phyloP scores from a whole-genome alignment of 2,329 filamentous ascomycete genomes.

The Teratosphaeria zuluensis region DNA sequence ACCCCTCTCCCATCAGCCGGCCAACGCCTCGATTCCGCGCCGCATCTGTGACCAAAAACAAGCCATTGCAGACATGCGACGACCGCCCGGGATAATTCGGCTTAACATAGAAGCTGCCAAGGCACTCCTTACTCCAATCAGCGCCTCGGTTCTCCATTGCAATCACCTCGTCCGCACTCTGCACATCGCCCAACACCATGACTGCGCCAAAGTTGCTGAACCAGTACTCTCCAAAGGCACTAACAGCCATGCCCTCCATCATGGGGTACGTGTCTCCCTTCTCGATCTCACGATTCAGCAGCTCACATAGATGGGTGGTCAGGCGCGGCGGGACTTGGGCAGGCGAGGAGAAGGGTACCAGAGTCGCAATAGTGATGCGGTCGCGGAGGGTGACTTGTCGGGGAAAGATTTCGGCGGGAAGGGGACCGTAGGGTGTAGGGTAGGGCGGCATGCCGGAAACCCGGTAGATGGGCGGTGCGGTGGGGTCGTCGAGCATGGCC shows the following conservation, averaged over 20 bases:
- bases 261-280: constrained; percentile 89
- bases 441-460: constrained; percentile 57
- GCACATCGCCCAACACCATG: constrained; percentile 73
- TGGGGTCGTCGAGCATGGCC: constrained; percentile 69
- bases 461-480: constrained; percentile 59
- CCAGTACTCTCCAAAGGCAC: constrained; percentile 75
- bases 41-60: constrained; percentile 40
- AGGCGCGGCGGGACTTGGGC: constrained; percentile 67
- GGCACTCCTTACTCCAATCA: constrained; percentile 72
- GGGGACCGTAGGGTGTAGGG: constrained; percentile 50
- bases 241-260: constrained; percentile 64
- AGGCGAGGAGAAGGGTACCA: constrained; percentile 72
- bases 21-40: constrained; percentile 41
- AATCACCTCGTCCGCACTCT: constrained; percentile 45
- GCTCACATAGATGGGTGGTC: constrained; percentile 67
- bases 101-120: constrained; percentile 90
- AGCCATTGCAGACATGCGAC: constrained; percentile 74
- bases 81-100: constrained; percentile 86
- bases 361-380: constrained; percentile 70
- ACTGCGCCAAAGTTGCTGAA: constrained; percentile 83
- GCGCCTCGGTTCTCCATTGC: constrained; percentile 35
- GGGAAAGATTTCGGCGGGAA: constrained; percentile 60
- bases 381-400: constrained; percentile 75
- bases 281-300: constrained; percentile 83
- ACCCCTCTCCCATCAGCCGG: constrained; percentile 42